Percentiles rank a stretch among this genome's conserved stretches.
Evolutionary conservation across 352 stramenopile species (phyloP).

Genomic region (Globisporangium paroecandrum): DNA sequence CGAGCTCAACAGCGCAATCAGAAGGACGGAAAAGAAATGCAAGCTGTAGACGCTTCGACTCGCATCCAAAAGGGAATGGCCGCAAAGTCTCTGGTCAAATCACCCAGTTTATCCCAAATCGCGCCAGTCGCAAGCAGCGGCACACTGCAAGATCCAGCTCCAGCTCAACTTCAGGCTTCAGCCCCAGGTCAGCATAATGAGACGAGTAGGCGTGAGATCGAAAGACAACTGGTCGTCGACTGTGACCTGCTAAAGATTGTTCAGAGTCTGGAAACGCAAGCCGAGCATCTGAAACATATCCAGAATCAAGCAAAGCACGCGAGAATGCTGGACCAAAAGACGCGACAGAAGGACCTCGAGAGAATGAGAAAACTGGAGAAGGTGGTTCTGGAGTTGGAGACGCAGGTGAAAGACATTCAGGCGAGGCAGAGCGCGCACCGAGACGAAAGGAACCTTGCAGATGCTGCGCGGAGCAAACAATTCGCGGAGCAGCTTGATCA

Average conservation of each 20-base stretch:
- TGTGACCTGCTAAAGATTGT: not conserved
- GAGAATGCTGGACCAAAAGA: not conserved
- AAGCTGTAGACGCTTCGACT: not conserved
- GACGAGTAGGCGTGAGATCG: not conserved
- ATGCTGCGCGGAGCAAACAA: not conserved
- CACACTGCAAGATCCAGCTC: not conserved
- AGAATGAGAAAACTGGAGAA: not conserved
- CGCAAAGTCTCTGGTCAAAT: not conserved
- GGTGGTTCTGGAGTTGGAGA: not conserved
- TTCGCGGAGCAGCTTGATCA: not conserved
- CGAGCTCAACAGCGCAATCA: not conserved
- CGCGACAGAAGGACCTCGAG: not conserved
- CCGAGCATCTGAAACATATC: slow-evolving; percentile 2
- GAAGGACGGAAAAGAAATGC: not conserved
- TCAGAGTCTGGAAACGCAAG: slow-evolving; percentile 1
- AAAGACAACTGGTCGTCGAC: not conserved
- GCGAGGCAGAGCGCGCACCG: not conserved
- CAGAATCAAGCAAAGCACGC: not conserved
- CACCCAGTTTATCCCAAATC: not conserved
- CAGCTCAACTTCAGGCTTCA: no score
- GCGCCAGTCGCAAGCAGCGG: not conserved
- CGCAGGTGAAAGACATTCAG: not conserved
- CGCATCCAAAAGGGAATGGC: not conserved
- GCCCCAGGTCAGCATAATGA: not conserved
- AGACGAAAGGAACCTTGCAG: not conserved